Percentiles rank a stretch among this genome's conserved stretches.
phyloP scores from a whole-genome alignment of 148 eudicot species.

The Cornus kousa region DNA sequence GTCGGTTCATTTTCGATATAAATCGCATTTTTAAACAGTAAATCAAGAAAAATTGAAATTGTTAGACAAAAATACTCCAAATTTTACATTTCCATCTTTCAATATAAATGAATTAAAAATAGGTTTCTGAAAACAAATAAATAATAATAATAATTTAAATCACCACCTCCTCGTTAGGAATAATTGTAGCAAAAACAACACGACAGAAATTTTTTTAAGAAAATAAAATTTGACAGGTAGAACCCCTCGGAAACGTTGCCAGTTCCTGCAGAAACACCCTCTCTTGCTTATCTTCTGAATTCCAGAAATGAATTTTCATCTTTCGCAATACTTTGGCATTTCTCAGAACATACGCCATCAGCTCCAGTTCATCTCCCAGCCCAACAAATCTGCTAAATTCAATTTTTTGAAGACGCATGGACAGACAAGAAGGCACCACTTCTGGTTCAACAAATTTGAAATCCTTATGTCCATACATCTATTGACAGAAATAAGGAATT shows the following conservation, averaged over 20 bases:
- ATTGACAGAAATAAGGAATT: neutral
- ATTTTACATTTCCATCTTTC: too few relatives aligned
- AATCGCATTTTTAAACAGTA: too few relatives aligned
- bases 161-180: too few relatives aligned
- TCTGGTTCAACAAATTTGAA: neutral
- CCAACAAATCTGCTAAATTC: neutral
- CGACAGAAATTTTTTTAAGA: neutral
- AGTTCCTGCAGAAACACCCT: neutral
- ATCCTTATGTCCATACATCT: too few relatives aligned
- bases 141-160: too few relatives aligned
- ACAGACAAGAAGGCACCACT: neutral
- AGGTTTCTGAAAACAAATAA: too few relatives aligned
- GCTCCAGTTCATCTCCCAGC: neutral
- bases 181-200: too few relatives aligned
- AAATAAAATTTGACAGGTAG: conserved; percentile 3
- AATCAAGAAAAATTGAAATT: too few relatives aligned
- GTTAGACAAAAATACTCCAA: too few relatives aligned
- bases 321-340: neutral
- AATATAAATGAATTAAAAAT: too few relatives aligned
- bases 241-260: neutral
- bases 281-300: neutral
- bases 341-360: conserved; percentile 10
- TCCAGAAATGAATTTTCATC: neutral
- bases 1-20: too few relatives aligned
- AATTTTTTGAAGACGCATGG: neutral